These are phyloP conservation scores for Agaricus subrufescens DNA, from an alignment of 768 basidiomycete species.

Conservation along the genomic window DNA sequence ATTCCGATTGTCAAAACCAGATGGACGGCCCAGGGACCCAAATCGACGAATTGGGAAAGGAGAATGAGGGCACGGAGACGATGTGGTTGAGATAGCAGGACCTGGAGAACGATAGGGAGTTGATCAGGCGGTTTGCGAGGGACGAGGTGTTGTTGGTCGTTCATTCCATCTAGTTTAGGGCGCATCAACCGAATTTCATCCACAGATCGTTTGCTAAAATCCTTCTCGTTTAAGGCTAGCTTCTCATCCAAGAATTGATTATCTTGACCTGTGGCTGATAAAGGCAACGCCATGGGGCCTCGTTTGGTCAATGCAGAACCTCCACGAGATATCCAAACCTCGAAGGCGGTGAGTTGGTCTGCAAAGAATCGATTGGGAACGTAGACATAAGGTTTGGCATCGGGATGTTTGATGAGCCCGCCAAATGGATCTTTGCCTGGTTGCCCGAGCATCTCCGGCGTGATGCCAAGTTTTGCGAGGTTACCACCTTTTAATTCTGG, in stretches of 20 bases:
- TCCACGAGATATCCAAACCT: slow-evolving; percentile 96
- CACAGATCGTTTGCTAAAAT: slow-evolving; percentile 20
- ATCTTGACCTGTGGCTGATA: neutral
- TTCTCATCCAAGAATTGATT: slow-evolving; percentile 1
- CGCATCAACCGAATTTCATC: slow-evolving; percentile 25
- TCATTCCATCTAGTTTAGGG: slow-evolving; percentile 10
- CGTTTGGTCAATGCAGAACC: slow-evolving; percentile 78
- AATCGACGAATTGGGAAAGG: slow-evolving; percentile 94
- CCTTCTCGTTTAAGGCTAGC: slow-evolving; percentile 9
- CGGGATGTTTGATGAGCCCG: slow-evolving; percentile 18
- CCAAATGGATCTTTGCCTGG: slow-evolving; percentile 21
- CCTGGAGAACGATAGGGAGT: slow-evolving; percentile 95
- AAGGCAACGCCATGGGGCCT: slow-evolving; percentile 69
- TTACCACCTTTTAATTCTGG: slow-evolving; percentile 7
- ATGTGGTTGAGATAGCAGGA: slow-evolving; percentile 93
- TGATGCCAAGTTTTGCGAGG: slow-evolving; percentile 23
- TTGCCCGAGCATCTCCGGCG: slow-evolving; percentile 37
- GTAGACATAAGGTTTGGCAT: slow-evolving; percentile 62
- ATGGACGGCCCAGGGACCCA: slow-evolving; percentile 98
- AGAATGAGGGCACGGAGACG: slow-evolving; percentile 93
- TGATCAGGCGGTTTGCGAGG: slow-evolving; percentile 94
- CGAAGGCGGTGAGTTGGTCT: slow-evolving; percentile 94
- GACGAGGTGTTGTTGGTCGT: slow-evolving; percentile 45
- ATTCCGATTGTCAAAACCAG: slow-evolving; percentile 95
- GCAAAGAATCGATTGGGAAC: slow-evolving; percentile 89